Evolutionary conservation across 495 filamentous ascomycete species (phyloP).

Genomic region (Aspergillus funiculosus): DNA sequence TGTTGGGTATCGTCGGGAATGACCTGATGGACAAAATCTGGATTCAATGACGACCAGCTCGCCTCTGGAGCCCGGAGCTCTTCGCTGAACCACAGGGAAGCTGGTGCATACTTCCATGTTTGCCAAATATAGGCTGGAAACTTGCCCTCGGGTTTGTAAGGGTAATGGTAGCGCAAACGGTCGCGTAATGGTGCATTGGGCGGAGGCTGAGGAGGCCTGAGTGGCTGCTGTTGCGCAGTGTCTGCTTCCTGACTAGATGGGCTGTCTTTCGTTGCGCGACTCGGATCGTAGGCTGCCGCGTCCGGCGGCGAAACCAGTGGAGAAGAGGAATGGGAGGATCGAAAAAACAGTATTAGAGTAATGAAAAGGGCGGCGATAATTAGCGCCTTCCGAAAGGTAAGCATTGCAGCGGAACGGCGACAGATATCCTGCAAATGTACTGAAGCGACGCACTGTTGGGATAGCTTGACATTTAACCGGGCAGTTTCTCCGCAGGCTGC

Average conservation of each 20-base stretch:
- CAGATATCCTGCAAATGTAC: background rate
- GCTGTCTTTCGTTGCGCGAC: slow-evolving; percentile 10
- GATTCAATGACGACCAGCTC: slow-evolving; percentile 85
- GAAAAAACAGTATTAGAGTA: slow-evolving; percentile 64
- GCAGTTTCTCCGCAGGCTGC: slow-evolving; percentile 10
- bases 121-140: slow-evolving; percentile 99
- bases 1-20: slow-evolving; percentile 84
- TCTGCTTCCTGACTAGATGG: slow-evolving; percentile 17
- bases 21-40: slow-evolving; percentile 90
- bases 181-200: slow-evolving; percentile 58
- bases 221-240: slow-evolving; percentile 29
- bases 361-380: slow-evolving; percentile 63
- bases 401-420: slow-evolving; percentile 35
- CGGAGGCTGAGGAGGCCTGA: slow-evolving; percentile 32
- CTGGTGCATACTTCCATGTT: slow-evolving; percentile 91
- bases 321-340: slow-evolving; percentile 49
- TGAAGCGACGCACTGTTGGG: slow-evolving; percentile 2
- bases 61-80: slow-evolving; percentile 75
- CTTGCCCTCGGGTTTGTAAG: slow-evolving; percentile 77
- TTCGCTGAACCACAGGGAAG: slow-evolving; percentile 69
- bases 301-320: slow-evolving; percentile 23
- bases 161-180: slow-evolving; percentile 86
- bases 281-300: slow-evolving; percentile 1
- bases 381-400: slow-evolving; percentile 69
- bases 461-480: background rate